Evolutionary conservation across 176 grass and related monocot genomes (phyloP), one percentile per base, ranked within the genome.

Genomic region (Tuctoria greenei): DNA sequence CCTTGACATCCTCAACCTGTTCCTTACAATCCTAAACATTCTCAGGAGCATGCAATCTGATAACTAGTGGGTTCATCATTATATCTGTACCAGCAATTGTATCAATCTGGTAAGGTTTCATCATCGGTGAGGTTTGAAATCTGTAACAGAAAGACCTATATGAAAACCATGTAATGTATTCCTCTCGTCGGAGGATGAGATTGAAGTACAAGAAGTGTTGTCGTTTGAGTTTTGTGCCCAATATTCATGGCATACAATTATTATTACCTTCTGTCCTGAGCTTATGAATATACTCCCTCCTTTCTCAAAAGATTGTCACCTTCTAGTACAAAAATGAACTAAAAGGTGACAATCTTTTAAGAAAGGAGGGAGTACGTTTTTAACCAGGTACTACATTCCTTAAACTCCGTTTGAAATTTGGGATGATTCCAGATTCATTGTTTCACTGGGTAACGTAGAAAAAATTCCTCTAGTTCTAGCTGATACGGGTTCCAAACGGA

Each of bases 1-100:
- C 85, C 91, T 99, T 10, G 95, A 99, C 82, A 95, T 99, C 66
- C 95, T 99, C 60, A 99, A 99, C 42, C 73, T 99, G 45, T 99
- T 99, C 79, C 84, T 99, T 55, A 67, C 83, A 42, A 88, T 99
- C 70, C 85, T 99, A 23, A 94, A 95, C 82, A 90, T 99, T 83
- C 80, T 99, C 69, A 89, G 77, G 67, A 90, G 82, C 61, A 78
- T 92, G 82, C 91, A 99, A 72, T 88, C 85, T 20, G 92, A 95
- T 42, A 90, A 80, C 57, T 93, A 91, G 81, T 45, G 50, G 23
- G 39, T 16, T 5, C 14, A 21, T 56, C 64, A 11, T 20, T 54
- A 6, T 7, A 50, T 21, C 51, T 54, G 35, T 40, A 35, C 8
- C 10, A 66, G 13, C 2, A n/a, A 42, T 50, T 72, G 61, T 56